phyloP scores from a whole-genome alignment of 1,284 basidiomycete species.

The Ceratobasidium sp. region DNA sequence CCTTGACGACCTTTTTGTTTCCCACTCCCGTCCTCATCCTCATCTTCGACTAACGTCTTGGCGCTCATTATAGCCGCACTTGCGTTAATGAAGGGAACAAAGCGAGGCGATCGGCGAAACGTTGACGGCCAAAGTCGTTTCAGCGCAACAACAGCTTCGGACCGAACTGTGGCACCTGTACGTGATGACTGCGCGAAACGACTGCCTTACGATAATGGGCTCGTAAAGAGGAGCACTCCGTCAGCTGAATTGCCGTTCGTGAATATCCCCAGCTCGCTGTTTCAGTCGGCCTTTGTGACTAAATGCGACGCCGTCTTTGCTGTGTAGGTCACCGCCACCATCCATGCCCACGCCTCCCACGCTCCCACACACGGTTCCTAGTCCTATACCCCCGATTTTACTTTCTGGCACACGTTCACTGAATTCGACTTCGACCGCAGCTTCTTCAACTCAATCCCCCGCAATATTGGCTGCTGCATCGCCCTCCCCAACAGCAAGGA shows the following conservation, averaged over 20 bases:
- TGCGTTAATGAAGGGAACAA: conserved; percentile 22
- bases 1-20: conserved; percentile 34
- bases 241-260: conserved; percentile 27
- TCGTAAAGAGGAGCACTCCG: background rate
- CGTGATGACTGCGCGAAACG: background rate
- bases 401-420: background rate
- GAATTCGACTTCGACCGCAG: background rate
- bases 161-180: background rate
- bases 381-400: background rate
- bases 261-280: conserved; percentile 5
- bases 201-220: background rate
- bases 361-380: background rate
- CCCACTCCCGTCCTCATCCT: conserved; percentile 2
- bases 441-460: conserved; percentile 8
- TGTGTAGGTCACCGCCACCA: background rate
- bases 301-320: background rate
- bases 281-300: conserved; percentile 1
- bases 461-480: background rate
- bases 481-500: background rate
- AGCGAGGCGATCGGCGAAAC: conserved; percentile 19
- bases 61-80: conserved; percentile 12
- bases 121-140: background rate
- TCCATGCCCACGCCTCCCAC: background rate
- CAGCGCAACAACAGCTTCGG: background rate
- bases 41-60: conserved; percentile 18